Base-by-base conservation (phyloP, 176 grass and related monocot species). In the Paspalum vaginatum region DNA sequence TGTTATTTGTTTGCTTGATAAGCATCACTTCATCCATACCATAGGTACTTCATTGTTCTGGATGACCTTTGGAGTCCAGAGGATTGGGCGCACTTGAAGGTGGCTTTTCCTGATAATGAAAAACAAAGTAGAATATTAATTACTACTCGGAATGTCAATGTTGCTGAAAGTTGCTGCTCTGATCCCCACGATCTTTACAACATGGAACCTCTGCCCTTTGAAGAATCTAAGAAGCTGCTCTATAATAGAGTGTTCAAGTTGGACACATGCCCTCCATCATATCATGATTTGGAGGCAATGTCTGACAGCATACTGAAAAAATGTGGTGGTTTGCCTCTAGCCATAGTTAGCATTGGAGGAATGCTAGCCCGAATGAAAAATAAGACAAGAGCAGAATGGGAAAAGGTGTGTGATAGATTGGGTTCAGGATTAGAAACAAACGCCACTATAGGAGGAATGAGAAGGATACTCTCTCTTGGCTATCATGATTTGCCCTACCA, bases 401-500 rank as follows among this genome's bases (percentile, higher is more conserved):
- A 48, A 20, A 76, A 62, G 10, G 11, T 60, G 5, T 71, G 42
- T 39, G 4, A 61, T 0, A 78, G 78, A 37, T 15, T 89, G 14
- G 70, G 63, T 10, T 61, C 11, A 11, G 79, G 20, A 1, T 38
- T 81, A 3, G 79, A 81, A 9, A 51, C 0, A 72, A 72, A 24
- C 8, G 11, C 25, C 8, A 72, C 26, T 7, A 9, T 81, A 8
- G 57, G 53, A 25, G 76, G 80, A 16, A 71, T 87, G 48, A 82
- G 50, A 14, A 18, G 18, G 47, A 75, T 83, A 68, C 68, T 83
- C 17, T 1, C 43, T 38, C 48, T 83, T 11, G 69, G 80, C 53
- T 91, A 91, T 14, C 65, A 87, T 74, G 84, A 87, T 54, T 73
- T 90, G 16, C 88, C 84, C 3, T 79, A 86, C 42, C 5, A 83